These are phyloP conservation scores for Aspergillus sp. DNA, from an alignment of 2,329 filamentous ascomycete genomes.

Conservation along the genomic window DNA sequence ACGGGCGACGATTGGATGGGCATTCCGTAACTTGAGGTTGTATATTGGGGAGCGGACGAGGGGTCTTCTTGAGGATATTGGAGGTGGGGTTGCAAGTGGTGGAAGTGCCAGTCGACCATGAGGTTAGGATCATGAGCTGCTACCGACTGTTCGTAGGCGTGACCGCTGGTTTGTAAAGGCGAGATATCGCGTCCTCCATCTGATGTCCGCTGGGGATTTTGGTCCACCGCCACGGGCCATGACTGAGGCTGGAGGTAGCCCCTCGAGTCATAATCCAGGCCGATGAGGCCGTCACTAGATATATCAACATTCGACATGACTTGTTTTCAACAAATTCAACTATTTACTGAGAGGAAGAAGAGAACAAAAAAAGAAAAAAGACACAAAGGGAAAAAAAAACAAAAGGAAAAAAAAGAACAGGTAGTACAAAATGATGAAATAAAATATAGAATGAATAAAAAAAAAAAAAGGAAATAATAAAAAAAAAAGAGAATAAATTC, in stretches of 20 bases:
- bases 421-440: not conserved
- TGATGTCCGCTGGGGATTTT: slow-evolving; percentile 27
- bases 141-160: slow-evolving; percentile 39
- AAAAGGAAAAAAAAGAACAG: not conserved
- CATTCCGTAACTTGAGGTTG: slow-evolving; percentile 53
- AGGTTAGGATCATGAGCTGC: slow-evolving; percentile 37
- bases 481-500: not conserved
- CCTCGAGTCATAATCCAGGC: slow-evolving; percentile 45
- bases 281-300: slow-evolving; percentile 40
- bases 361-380: slow-evolving; percentile 5
- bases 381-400: slow-evolving; percentile 6
- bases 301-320: slow-evolving; percentile 42
- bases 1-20: slow-evolving; percentile 45
- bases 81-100: slow-evolving; percentile 35
- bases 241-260: slow-evolving; percentile 38
- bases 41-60: slow-evolving; percentile 50
- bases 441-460: not conserved
- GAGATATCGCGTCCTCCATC: slow-evolving; percentile 37
- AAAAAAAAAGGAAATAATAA: not conserved
- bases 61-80: slow-evolving; percentile 48
- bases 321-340: slow-evolving; percentile 9
- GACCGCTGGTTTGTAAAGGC: slow-evolving; percentile 40
- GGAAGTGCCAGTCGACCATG: slow-evolving; percentile 44
- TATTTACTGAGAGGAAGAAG: slow-evolving; percentile 15
- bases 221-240: slow-evolving; percentile 41